These are phyloP conservation scores for Decorospora gaudefroyi DNA, from an alignment of 2,329 filamentous ascomycete genomes.

Conservation along the genomic window DNA sequence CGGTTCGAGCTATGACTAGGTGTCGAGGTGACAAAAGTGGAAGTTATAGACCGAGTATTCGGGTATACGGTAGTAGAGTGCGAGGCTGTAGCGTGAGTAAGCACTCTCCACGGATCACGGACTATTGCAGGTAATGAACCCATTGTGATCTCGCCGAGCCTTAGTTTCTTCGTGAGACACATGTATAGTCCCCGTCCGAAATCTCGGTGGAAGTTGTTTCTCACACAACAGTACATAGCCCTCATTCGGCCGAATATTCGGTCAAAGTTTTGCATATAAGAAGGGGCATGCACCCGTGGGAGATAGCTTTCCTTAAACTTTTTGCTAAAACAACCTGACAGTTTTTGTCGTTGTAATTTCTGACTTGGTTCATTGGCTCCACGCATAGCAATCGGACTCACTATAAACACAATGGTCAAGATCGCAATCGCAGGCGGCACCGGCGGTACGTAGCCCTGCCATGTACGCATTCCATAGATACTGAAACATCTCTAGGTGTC, in stretches of 20 bases:
- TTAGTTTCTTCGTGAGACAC: too few species aligned
- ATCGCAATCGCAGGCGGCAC: conserved; percentile 20
- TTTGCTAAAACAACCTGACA: background rate
- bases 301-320: background rate
- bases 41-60: too few species aligned
- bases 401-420: conserved; percentile 19
- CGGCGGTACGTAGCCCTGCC: conserved; percentile 7
- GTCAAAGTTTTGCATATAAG: conserved; percentile 6
- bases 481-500: conserved; percentile 49
- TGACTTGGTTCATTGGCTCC: too few species aligned
- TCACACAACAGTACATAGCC: background rate
- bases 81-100: too few species aligned
- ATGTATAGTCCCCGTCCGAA: too few species aligned
- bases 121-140: too few species aligned
- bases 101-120: too few species aligned
- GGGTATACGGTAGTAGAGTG: too few species aligned
- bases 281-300: background rate
- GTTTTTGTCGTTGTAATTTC: background rate
- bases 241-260: conserved; percentile 14
- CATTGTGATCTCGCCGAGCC: too few species aligned
- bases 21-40: too few species aligned
- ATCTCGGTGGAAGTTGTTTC: background rate
- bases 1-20: too few species aligned
- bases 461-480: background rate
- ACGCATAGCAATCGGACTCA: background rate